Conservation (phyloP, 1,284 basidiomycete genomes). For the Malassezia sp. region DNA sequence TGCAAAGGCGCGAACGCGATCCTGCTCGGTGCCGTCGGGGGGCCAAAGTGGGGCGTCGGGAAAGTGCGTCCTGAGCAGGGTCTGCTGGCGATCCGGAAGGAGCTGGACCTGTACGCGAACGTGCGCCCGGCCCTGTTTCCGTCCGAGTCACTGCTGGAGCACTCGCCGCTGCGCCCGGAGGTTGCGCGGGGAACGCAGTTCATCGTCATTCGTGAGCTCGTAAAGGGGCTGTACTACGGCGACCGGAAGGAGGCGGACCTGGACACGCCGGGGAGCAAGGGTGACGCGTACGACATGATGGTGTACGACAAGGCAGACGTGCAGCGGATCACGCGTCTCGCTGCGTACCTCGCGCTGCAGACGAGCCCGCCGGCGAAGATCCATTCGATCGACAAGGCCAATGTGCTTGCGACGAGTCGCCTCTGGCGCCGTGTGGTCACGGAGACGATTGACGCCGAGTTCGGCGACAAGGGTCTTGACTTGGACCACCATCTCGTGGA, state of each 20-base stretch:
- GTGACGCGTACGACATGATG: constrained; percentile 53
- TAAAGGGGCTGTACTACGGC: constrained; percentile 62
- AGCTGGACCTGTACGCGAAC: constrained; percentile 89
- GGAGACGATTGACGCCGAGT: constrained; percentile 39
- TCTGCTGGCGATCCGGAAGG: constrained; percentile 80
- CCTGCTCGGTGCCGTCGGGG: constrained; percentile 67
- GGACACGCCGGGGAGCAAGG: constrained; percentile 31
- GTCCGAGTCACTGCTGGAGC: constrained; percentile 71
- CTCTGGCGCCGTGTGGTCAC: constrained; percentile 67
- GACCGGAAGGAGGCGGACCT: constrained; percentile 68
- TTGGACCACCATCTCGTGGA: constrained; percentile 69
- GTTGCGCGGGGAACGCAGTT: constrained; percentile 77
- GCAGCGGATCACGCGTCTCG: constrained; percentile 86
- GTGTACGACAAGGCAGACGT: constrained; percentile 84
- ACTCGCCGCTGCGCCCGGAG: constrained; percentile 84
- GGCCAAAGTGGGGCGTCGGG: constrained; percentile 90
- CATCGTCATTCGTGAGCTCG: constrained; percentile 84
- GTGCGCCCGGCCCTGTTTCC: constrained; percentile 93
- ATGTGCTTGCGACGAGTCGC: constrained; percentile 87
- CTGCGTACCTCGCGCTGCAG: constrained; percentile 75
- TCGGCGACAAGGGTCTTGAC: constrained; percentile 28
- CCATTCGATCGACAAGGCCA: constrained; percentile 96
- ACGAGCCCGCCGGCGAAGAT: constrained; percentile 73
- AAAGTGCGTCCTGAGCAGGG: constrained; percentile 92
- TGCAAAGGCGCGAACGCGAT: constrained; percentile 44